These are phyloP conservation scores for Globisporangium irregulare DNA, from an alignment of 352 stramenopile species.

Conservation along the genomic window DNA sequence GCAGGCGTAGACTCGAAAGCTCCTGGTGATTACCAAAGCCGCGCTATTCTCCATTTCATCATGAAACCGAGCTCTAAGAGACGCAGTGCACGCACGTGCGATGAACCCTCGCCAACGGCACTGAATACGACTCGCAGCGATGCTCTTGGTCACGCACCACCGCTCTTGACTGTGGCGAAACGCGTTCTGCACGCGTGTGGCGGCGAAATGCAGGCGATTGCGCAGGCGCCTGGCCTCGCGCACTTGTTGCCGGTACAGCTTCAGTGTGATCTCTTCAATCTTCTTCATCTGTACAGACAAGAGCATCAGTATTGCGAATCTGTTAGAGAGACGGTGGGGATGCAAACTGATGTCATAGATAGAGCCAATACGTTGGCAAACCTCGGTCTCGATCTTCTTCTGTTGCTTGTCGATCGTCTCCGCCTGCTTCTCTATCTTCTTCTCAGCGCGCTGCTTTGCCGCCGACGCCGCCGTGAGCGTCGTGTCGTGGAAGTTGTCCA, in stretches of 20 bases:
- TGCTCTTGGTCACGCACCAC: conserved; percentile 15
- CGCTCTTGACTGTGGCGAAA: conserved; percentile 30
- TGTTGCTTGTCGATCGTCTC: conserved; percentile 77
- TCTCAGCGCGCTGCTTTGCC: conserved; percentile 60
- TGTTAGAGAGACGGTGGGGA: neutral
- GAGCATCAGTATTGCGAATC: neutral
- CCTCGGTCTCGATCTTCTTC: conserved; percentile 74
- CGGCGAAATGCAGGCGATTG: conserved; percentile 47
- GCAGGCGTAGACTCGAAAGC: conserved; percentile 30
- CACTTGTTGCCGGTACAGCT: conserved; percentile 60
- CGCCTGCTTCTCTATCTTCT: conserved; percentile 58
- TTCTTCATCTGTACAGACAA: conserved; percentile 58
- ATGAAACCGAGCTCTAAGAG: conserved; percentile 21
- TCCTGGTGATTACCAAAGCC: conserved; percentile 39
- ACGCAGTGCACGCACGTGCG: conserved; percentile 19
- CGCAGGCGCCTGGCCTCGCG: conserved; percentile 64
- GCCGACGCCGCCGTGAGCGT: conserved; percentile 67
- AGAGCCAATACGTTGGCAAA: conserved; percentile 11
- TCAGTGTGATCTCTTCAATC: conserved; percentile 65
- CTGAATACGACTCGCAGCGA: conserved; percentile 46
- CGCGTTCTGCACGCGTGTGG: conserved; percentile 43
- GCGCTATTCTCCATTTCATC: conserved; percentile 21
- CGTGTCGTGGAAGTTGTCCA: conserved; percentile 69
- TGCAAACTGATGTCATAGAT: neutral
- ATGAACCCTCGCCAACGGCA: conserved; percentile 34